These are phyloP conservation scores for Umbelopsis ramanniana DNA, from an alignment of 192 early-diverging fungal species.

Conservation along the genomic window DNA sequence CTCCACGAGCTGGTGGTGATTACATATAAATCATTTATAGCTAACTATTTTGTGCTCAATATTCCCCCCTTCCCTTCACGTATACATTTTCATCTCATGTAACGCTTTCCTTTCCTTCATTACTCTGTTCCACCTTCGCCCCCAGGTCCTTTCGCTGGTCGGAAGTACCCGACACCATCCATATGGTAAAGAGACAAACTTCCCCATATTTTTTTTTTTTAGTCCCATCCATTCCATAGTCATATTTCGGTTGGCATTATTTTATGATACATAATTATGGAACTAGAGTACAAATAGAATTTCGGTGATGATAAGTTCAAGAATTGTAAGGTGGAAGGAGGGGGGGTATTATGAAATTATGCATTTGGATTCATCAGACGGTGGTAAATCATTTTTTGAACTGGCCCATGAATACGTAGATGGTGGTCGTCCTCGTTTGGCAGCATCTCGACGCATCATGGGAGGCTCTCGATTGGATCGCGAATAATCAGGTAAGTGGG, in stretches of 20 bases:
- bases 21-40: not conserved
- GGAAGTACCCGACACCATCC: not conserved
- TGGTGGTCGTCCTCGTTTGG: not conserved
- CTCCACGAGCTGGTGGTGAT: constrained; percentile 10
- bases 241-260: not conserved
- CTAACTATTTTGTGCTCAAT: not conserved
- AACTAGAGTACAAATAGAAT: constrained; percentile 9
- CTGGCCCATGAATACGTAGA: not conserved
- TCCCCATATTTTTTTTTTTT: not conserved
- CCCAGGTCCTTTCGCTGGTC: constrained; percentile 16
- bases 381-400: not conserved
- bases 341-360: constrained; percentile 6
- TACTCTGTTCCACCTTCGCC: not conserved
- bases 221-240: no score
- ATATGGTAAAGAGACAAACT: not conserved
- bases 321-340: not conserved
- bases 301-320: constrained; percentile 6
- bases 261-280: constrained; percentile 20
- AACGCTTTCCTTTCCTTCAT: not conserved
- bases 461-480: constrained; percentile 6
- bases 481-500: constrained; percentile 3
- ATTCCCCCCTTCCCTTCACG: not conserved
- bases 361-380: not conserved
- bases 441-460: constrained; percentile 4
- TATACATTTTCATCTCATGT: not conserved